Evolutionary conservation across 2,329 filamentous ascomycete genomes (phyloP), one percentile per base, ranked within the genome.

Genomic region (Colletotrichum lentis): DNA sequence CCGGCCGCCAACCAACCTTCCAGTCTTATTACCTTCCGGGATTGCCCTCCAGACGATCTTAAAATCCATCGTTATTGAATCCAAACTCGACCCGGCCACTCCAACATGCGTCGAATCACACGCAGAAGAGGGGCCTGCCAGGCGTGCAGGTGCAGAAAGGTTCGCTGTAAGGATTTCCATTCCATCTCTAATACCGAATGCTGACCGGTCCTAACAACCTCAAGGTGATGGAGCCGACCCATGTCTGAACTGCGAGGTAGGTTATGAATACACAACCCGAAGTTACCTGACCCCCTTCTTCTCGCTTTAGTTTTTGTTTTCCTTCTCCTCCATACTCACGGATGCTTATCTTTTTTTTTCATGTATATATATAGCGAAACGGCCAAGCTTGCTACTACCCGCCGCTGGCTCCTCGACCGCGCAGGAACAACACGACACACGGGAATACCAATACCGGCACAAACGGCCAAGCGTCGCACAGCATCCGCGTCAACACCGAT

Each of bases 81-180:
- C n/a, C 10, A n/a, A 20, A 12, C 10, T 18, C n/a, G n/a, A 27
- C 14, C 50, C 20, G 27, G 8, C 27, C 8, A 31, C 27, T 24
- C 14, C 54, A 52, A 7, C 5, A 68, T 68, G 65, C 61, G 65
- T 10, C 57, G 65, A 44, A 64, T 68, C 24, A 68, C 65, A 18
- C 65, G 65, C 20, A 50, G 65, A 8, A 68, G 65, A 59, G 65
- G 65, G 3, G 65, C 65, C 12, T 68, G 65, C 20, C 61, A 68
- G 31, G 61, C 61, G 4, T 68, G 65, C 47, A 55, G 65, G 37
- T 64, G 55, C 10, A 59, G 65, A 24, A 68, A 68, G 18, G 65
- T 68, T n/a, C 65, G 65, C 24, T 68, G 65, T 68, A 31, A 64
- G 64, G 64, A 20, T 18, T 3, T 12, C 7, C n/a, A 16, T n/a